Evolutionary conservation across 1,284 basidiomycete genomes (phyloP).

Genomic region (Cutaneotrichosporon sp.): DNA sequence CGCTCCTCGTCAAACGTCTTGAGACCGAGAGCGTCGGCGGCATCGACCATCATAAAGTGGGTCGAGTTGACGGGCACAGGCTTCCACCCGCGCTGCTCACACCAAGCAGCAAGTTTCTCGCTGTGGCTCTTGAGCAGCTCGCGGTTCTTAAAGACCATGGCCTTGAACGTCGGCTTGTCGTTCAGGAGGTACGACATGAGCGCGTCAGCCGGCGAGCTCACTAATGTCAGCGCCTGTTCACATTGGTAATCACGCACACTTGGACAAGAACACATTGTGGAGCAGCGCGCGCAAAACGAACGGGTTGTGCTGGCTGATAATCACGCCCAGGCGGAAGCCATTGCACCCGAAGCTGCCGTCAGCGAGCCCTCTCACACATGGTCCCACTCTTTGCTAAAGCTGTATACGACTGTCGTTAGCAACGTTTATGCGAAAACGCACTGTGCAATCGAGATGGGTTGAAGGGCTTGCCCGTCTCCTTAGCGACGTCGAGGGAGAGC

Average conservation of each 20-base stretch:
- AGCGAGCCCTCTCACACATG: background rate
- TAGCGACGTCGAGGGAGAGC: slow-evolving; percentile 45
- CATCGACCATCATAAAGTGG: slow-evolving; percentile 20
- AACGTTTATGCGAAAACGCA: slow-evolving; percentile 8
- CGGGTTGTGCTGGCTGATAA: slow-evolving; percentile 48
- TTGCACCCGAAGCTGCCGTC: slow-evolving; percentile 47
- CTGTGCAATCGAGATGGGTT: slow-evolving; percentile 44
- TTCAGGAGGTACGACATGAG: slow-evolving; percentile 37
- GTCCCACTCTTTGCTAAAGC: slow-evolving; percentile 47
- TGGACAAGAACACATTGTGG: slow-evolving; percentile 40
- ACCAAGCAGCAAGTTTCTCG: slow-evolving; percentile 36
- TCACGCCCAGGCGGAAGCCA: slow-evolving; percentile 45
- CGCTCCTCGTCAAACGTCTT: slow-evolving; percentile 12
- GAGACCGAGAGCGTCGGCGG: slow-evolving; percentile 4
- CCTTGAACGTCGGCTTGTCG: slow-evolving; percentile 26
- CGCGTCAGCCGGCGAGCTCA: slow-evolving; percentile 42
- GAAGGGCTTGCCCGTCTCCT: slow-evolving; percentile 44
- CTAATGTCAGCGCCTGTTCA: slow-evolving; percentile 14
- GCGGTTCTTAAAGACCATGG: slow-evolving; percentile 32
- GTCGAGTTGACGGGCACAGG: slow-evolving; percentile 38
- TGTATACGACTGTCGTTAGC: slow-evolving; percentile 34
- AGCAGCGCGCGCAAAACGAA: slow-evolving; percentile 42
- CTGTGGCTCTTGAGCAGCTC: slow-evolving; percentile 32
- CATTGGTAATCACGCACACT: slow-evolving; percentile 21
- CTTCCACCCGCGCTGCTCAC: slow-evolving; percentile 32